phyloP scores from a whole-genome alignment of 1,139 yeast genomes.

The Debaryomyces sp. region DNA sequence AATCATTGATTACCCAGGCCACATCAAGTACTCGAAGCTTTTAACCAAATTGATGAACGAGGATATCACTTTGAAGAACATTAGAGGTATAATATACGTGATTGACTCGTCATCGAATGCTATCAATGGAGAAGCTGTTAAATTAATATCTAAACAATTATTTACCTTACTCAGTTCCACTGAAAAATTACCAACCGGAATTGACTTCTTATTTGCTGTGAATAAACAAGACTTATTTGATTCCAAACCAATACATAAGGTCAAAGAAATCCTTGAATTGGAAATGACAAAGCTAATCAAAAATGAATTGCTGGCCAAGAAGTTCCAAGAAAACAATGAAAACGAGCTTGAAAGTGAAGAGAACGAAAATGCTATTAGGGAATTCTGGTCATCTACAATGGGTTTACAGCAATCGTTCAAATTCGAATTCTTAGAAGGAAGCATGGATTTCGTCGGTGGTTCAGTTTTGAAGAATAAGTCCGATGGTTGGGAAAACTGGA shows the following conservation, averaged over 20 bases:
- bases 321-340: slow-evolving; percentile 15
- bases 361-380: slow-evolving; percentile 31
- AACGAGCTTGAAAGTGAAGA: slow-evolving; percentile 29
- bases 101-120: slow-evolving; percentile 59
- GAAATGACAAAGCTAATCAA: slow-evolving; percentile 64
- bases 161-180: slow-evolving; percentile 57
- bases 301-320: slow-evolving; percentile 40
- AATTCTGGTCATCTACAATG: slow-evolving; percentile 50
- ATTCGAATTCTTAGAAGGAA: slow-evolving; percentile 72
- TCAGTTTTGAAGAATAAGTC: slow-evolving; percentile 61
- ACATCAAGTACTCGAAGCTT: slow-evolving; percentile 64
- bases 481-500: slow-evolving; percentile 73
- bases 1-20: slow-evolving; percentile 86
- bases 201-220: slow-evolving; percentile 74
- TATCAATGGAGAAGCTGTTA: slow-evolving; percentile 40
- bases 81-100: slow-evolving; percentile 70
- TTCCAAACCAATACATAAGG: slow-evolving; percentile 67
- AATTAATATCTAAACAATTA: slow-evolving; percentile 54
- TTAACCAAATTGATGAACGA: slow-evolving; percentile 45
- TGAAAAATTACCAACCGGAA: slow-evolving; percentile 63
- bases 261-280: slow-evolving; percentile 58
- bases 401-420: slow-evolving; percentile 47
- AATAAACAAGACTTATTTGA: slow-evolving; percentile 86
- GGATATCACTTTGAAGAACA: slow-evolving; percentile 45
- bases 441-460: slow-evolving; percentile 70